Conservation (phyloP, 1,284 basidiomycete species). For the Cryptococcus wingfieldii region DNA sequence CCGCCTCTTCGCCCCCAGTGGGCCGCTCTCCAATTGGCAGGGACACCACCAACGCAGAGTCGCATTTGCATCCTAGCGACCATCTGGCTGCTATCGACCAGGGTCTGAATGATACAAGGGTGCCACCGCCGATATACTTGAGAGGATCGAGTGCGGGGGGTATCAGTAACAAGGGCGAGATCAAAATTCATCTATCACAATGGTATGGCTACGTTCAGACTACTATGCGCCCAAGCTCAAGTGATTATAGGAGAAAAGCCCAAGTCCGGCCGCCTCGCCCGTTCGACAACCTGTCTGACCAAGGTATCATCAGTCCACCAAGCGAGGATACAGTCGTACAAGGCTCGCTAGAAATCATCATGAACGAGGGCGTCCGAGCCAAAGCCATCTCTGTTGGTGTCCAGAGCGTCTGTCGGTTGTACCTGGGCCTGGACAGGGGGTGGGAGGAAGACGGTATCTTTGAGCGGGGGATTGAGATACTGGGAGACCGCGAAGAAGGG, state of each 20-base stretch:
- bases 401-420: conserved; percentile 33
- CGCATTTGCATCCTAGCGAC: too few relatives aligned
- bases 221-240: not conserved
- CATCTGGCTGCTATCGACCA: too few relatives aligned
- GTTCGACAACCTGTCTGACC: not conserved
- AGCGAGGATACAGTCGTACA: conserved; percentile 42
- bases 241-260: not conserved
- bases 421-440: conserved; percentile 30
- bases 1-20: too few relatives aligned
- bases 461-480: conserved; percentile 40
- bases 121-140: not conserved
- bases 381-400: conserved; percentile 43
- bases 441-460: conserved; percentile 48
- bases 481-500: conserved; percentile 33
- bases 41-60: too few relatives aligned
- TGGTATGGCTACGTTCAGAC: not conserved
- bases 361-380: conserved; percentile 41
- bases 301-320: conserved; percentile 21
- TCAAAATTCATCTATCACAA: not conserved
- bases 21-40: too few relatives aligned
- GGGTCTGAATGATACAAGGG: not conserved
- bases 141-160: not conserved
- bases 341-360: conserved; percentile 42
- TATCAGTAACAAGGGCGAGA: not conserved
- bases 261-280: not conserved